These are phyloP conservation scores for Puccinia sorghi DNA, from an alignment of 1,284 basidiomycete genomes.

Conservation along the genomic window DNA sequence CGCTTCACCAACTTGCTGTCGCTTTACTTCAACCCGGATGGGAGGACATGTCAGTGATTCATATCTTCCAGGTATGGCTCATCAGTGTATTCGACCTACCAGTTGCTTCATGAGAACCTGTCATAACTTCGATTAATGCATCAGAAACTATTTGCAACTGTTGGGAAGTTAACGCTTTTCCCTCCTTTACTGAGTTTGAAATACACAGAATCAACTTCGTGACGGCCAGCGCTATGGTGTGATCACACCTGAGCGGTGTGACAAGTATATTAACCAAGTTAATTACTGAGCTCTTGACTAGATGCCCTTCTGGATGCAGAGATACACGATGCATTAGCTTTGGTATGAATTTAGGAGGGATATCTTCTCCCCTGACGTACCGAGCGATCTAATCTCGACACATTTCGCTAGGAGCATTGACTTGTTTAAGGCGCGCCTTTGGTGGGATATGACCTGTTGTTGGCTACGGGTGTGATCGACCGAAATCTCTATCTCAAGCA, in stretches of 20 bases:
- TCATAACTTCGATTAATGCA: slow-evolving; percentile 26
- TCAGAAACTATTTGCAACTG: slow-evolving; percentile 10
- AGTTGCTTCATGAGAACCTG: neutral
- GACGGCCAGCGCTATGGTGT: slow-evolving; percentile 6
- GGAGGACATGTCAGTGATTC: neutral
- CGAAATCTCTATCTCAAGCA: slow-evolving; percentile 12
- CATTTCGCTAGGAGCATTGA: slow-evolving; percentile 19
- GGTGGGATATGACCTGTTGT: neutral
- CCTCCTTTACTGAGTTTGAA: neutral
- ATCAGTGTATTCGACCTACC: neutral
- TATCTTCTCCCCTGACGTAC: slow-evolving; percentile 9
- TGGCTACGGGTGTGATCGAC: neutral
- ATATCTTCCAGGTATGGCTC: neutral
- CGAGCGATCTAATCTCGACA: neutral
- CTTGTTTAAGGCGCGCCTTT: slow-evolving; percentile 14
- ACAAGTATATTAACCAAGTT: slow-evolving; percentile 21
- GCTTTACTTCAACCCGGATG: neutral
- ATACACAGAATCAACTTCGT: slow-evolving; percentile 20
- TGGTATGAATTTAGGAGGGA: neutral
- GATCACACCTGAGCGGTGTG: slow-evolving; percentile 8
- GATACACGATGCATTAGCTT: neutral
- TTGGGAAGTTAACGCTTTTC: neutral
- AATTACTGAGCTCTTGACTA: neutral
- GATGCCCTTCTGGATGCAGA: neutral
- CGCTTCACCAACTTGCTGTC: neutral